Evolutionary conservation across 257 asterid genomes (phyloP).

Genomic region (Fraxinus pennsylvanica): DNA sequence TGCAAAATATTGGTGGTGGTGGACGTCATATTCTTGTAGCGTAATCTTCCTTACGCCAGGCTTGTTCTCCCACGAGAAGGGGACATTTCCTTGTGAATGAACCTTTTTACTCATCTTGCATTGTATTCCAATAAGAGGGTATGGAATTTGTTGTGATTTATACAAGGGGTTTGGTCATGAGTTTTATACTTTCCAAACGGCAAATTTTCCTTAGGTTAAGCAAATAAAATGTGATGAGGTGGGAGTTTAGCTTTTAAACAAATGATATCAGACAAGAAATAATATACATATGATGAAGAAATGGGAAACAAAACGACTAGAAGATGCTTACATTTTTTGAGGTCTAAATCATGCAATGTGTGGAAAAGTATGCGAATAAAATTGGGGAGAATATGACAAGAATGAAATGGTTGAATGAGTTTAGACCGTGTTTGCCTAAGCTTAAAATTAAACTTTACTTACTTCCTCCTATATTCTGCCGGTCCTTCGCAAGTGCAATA

Average conservation of each 20-base stretch:
- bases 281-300: conserved; percentile 26
- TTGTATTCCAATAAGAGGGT: not conserved
- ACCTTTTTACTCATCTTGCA: conserved; percentile 43
- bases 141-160: not conserved
- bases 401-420: conserved; percentile 38
- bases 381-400: conserved; percentile 38
- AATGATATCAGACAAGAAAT: conserved; percentile 17
- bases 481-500: too few relatives aligned
- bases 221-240: conserved; percentile 53
- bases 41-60: conserved; percentile 57
- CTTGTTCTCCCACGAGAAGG: conserved; percentile 73
- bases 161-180: conserved; percentile 24
- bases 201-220: conserved; percentile 40
- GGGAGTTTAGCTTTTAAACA: conserved; percentile 30
- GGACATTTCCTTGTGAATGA: conserved; percentile 58
- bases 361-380: conserved; percentile 24
- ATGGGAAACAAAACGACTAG: conserved; percentile 13
- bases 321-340: not conserved
- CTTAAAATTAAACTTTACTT: not conserved
- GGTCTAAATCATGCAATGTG: conserved; percentile 27
- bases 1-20: not conserved
- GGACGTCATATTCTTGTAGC: conserved; percentile 4
- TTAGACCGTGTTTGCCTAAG: not conserved
- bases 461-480: too few relatives aligned
- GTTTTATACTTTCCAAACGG: conserved; percentile 40